Evolutionary conservation across 352 stramenopile species (phyloP), one percentile per base, ranked within the genome.

Genomic region (Pythium coloratum): DNA sequence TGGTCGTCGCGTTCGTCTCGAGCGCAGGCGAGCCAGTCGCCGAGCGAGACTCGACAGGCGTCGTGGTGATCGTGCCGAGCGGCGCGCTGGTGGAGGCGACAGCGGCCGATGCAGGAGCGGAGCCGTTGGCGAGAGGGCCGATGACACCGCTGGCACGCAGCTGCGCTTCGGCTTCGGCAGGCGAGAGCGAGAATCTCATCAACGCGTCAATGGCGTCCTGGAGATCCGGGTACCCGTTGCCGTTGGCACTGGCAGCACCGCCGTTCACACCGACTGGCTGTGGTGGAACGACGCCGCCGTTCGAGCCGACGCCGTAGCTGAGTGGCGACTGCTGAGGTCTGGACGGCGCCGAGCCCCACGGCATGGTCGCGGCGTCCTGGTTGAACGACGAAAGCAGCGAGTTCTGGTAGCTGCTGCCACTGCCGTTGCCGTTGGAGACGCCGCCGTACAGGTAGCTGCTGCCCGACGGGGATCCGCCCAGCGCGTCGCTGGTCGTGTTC

Each of bases 171-270:
- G 76, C 64, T 46, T 91, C 81, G 10, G 61, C 54, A 18, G 75
- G 72, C 47, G 84, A 88, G 24, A 92, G 73, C 63, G 84, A 92
- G 62, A 93, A 93, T 75, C 90, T 90, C 81, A 93, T 90, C 75
- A 93, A 85, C 76, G 84, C 82, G 76, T 93, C 84, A 70, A 93
- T 93, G 79, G 84, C 82, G 85, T 93, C 84, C 65, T 93, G 82
- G 76, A 93, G 79, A 60, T 93, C 81, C 20, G 82, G 84, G 75
- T 91, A 93, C 12, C 70, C 75, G 40, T 71, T 64, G 65, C 68
- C 74, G 55, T 57, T 73, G 62, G 69, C 53, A 30, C 28, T 30
- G 3, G 28, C 28, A 46, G 53, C 50, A 40, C 32, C 33, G 56
- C 67, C 66, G 64, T 65, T 70, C 54, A 65, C 44, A 33, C 38